Base-by-base conservation (phyloP, 139 green algal genomes). In the Haematococcus sp. region DNA sequence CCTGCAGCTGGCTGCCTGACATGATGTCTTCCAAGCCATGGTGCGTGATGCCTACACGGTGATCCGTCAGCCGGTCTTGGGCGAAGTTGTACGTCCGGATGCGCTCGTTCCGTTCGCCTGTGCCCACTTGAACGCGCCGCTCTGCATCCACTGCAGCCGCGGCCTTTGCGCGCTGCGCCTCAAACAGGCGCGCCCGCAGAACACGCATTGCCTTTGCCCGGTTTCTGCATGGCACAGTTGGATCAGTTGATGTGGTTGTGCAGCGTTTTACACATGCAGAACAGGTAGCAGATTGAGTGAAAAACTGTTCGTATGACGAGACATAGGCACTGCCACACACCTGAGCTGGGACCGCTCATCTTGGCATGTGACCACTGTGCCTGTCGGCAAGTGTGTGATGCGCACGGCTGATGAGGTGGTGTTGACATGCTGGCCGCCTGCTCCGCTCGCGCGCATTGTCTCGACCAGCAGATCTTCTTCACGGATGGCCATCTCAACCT, bases 21-120 rank as follows among this genome's bases (percentile, higher is more conserved):
- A 68, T n/a, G 61, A 68, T 68, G 31, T 49, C 61, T 31, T 68
- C 32, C 32, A 68, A 31, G 9, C 61, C 61, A 16, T 68, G 61
- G 16, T 52, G 32, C 4, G 61, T 68, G 31, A 68, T n/a, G 61
- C 32, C 61, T 31, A 68, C 61, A 16, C 61, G 61, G 61, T 68
- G 61, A 31, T 68, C 61, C 7, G 61, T 68, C 61, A 68, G 7
- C 9, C 61, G 61, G 61, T 68, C 32, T 31, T 84, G 73, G 25
- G 44, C 25, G 51, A 73, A 99, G 81, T 99, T 97, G 84, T 99
- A 99, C 30, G 94, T 99, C 52, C 95, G 89, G 32, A 99, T 95
- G 44, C 92, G 83, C 79, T 98, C 95, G 27, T 86, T 94, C 1
- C 94, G 80, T 51, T 95, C 92, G 4, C 40, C 64, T 0, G 30